phyloP scores from a whole-genome alignment of 2,329 filamentous ascomycete genomes.

The Elsinoe arachidis region DNA sequence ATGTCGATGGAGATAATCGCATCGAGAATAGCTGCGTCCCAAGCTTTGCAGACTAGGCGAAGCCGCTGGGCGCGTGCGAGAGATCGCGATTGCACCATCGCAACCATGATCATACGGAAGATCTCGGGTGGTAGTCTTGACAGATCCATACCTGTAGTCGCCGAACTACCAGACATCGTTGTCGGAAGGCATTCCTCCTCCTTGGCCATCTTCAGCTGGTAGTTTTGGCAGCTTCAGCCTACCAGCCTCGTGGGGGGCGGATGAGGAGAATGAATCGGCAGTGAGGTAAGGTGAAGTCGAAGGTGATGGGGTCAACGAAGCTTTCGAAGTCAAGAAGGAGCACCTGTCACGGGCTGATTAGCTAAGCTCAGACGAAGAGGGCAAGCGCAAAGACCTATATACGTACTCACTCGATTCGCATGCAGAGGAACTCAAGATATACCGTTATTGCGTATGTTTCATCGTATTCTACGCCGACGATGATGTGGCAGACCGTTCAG shows the following conservation, averaged over 20 bases:
- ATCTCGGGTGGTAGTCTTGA: neutral
- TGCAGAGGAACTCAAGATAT: too few relatives aligned
- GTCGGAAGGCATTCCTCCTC: neutral
- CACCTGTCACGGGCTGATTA: too few relatives aligned
- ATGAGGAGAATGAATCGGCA: too few relatives aligned
- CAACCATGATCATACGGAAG: neutral
- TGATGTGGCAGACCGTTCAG: neutral
- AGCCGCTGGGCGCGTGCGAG: neutral
- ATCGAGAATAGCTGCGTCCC: neutral
- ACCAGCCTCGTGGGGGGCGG: too few relatives aligned
- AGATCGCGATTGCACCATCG: neutral
- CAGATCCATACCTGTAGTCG: neutral
- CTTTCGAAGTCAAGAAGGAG: too few relatives aligned
- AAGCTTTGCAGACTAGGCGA: neutral
- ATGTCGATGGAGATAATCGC: neutral
- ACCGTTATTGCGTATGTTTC: neutral
- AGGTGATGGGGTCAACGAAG: too few relatives aligned
- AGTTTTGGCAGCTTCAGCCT: too few relatives aligned
- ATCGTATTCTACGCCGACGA: neutral
- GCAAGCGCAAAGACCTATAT: too few relatives aligned
- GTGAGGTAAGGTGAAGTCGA: too few relatives aligned
- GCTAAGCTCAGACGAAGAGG: too few relatives aligned
- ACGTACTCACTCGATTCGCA: too few relatives aligned
- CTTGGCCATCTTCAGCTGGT: too few relatives aligned
- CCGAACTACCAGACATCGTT: neutral